Conservation (phyloP, 257 asterid genomes). For the Buddleja alternifolia region DNA sequence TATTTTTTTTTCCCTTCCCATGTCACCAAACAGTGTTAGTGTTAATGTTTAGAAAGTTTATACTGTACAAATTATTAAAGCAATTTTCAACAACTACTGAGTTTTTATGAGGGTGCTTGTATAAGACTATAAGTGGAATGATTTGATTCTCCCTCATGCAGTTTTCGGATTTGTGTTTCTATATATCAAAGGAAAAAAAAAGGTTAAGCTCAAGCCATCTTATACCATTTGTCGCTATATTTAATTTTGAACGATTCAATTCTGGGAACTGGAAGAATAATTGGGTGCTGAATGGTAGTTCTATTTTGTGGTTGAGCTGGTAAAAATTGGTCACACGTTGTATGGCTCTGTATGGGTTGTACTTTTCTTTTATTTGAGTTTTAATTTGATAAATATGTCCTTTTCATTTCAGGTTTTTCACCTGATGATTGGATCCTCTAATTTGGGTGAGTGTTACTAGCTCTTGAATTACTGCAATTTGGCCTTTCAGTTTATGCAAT, state of each 20-base stretch:
- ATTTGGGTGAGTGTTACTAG: constrained; percentile 67
- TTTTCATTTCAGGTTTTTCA: constrained; percentile 84
- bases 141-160: not conserved
- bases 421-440: constrained; percentile 86
- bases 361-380: not conserved
- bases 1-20: too few species aligned
- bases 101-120: not conserved
- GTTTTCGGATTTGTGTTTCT: not conserved
- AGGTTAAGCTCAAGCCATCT: constrained; percentile 4
- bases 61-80: too few species aligned
- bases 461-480: constrained; percentile 16
- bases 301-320: constrained; percentile 23
- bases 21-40: too few species aligned
- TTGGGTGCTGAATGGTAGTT: not conserved
- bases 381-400: constrained; percentile 29
- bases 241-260: not conserved
- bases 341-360: constrained; percentile 4
- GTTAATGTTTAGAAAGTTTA: too few species aligned
- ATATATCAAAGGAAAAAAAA: not conserved
- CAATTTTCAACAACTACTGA: too few species aligned
- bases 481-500: constrained; percentile 23
- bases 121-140: constrained; percentile 1
- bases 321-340: constrained; percentile 1
- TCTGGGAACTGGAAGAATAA: not conserved
- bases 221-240: not conserved